Conservation (phyloP, 805 yeast genomes). For the Priceomyces fermenticarens region DNA sequence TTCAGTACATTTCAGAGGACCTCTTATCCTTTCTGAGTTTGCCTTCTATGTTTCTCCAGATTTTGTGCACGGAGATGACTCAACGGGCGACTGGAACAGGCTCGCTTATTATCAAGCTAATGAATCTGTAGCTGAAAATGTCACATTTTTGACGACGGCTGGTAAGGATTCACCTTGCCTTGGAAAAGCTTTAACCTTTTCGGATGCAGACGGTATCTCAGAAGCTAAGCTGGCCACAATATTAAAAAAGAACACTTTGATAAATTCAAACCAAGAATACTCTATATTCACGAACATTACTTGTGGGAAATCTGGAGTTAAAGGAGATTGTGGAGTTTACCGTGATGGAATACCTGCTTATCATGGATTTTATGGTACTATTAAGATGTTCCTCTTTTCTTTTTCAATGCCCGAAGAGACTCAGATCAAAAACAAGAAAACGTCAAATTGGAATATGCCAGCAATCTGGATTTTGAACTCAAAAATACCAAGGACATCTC, state of each 20-base stretch:
- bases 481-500: conserved; percentile 71
- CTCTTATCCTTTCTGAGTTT: conserved; percentile 56
- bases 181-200: conserved; percentile 66
- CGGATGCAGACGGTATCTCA: conserved; percentile 53
- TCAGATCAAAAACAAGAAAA: conserved; percentile 19
- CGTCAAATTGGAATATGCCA: conserved; percentile 56
- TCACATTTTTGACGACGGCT: conserved; percentile 64
- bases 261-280: conserved; percentile 59
- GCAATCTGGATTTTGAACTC: conserved; percentile 78
- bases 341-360: conserved; percentile 71
- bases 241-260: conserved; percentile 44
- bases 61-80: conserved; percentile 31
- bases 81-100: conserved; percentile 53
- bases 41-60: conserved; percentile 55
- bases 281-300: conserved; percentile 55
- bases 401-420: conserved; percentile 64
- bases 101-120: conserved; percentile 55
- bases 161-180: conserved; percentile 62
- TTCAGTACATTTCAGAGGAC: conserved; percentile 79
- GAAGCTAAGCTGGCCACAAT: conserved; percentile 46
- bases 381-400: conserved; percentile 71
- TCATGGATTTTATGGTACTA: conserved; percentile 65
- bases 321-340: conserved; percentile 70
- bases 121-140: conserved; percentile 51
- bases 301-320: conserved; percentile 54